Evolutionary conservation across 2,329 filamentous ascomycete species (phyloP), one percentile per base, ranked within the genome.

Genomic region (Lachnellula occidentalis): DNA sequence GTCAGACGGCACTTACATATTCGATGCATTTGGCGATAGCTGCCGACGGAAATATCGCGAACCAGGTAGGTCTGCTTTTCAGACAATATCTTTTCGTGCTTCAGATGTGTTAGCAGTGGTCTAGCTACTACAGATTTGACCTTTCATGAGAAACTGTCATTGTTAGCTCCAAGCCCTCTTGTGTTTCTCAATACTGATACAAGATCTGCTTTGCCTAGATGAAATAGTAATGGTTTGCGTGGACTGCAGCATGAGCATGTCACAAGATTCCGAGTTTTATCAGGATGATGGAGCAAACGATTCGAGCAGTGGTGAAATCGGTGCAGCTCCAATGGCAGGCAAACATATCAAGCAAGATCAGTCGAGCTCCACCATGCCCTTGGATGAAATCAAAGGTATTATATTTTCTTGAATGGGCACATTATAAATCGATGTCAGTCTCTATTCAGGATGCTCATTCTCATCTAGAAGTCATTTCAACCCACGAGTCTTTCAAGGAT

Each of bases 221-320:
- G 48, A 50, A 21, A 43, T 50, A 27, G 36, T 50, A 3, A 43
- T 50, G 48, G n/a, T 50, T 12, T 42, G 36, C 11, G 48, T 50
- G 8, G 48, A 50, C 37, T 50, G 48, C 21, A 50, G 48, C 21
- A 43, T 21, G 27, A 50, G 48, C 37, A 50, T 50, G 48, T 15
- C 21, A 27, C 5, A 50, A 19, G 39, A 50, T 4, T 39, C 34
- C 24, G 48, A 50, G 6, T 50, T 50, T 22, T 42, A 24, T 37
- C 34, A 42, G 19, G 27, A 42, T 22, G 19, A 36, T 4, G 41
- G 17, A 43, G 41, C 15, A 17, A 43, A 21, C 9, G 41, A 43
- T 37, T 24, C 22, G 22, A 24, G 22, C 22, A 24, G 6, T 24
- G 22, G 22, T 24, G 6, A 5, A 37, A 37, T 8, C 7, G 9